Evolutionary conservation across 169 alveolate genomes (phyloP).

Genomic region (Plasmodium knowlesi): DNA sequence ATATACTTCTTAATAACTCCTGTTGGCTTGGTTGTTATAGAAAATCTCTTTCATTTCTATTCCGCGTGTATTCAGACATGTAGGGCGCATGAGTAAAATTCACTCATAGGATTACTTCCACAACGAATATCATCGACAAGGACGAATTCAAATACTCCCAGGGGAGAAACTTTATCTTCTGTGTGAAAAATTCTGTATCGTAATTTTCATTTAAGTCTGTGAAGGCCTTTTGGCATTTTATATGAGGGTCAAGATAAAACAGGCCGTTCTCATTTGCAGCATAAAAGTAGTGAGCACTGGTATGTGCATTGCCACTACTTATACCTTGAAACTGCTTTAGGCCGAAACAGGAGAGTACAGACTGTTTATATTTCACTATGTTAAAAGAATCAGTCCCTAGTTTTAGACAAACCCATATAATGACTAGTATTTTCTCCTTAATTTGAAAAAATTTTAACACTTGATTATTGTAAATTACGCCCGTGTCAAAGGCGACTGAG

Average conservation of each 20-base stretch:
- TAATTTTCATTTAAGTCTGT: constrained; percentile 17
- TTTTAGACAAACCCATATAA: constrained; percentile 70
- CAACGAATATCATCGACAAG: constrained; percentile 33
- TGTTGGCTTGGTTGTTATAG: background rate
- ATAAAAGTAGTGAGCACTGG: constrained; percentile 77
- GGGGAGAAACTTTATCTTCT: constrained; percentile 36
- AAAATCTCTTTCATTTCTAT: background rate
- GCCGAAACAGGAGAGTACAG: constrained; percentile 68
- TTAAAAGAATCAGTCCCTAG: constrained; percentile 50
- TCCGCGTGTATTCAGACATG: background rate
- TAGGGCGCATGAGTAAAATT: background rate
- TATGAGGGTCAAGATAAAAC: constrained; percentile 79
- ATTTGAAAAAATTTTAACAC: constrained; percentile 68
- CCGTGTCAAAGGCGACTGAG: constrained; percentile 62
- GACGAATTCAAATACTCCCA: constrained; percentile 72
- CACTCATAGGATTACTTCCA: constrained; percentile 2
- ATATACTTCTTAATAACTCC: background rate
- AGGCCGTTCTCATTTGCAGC: constrained; percentile 74
- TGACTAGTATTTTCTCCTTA: constrained; percentile 37
- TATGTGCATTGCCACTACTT: constrained; percentile 75
- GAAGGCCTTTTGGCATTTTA: constrained; percentile 74
- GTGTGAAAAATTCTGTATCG: constrained; percentile 30
- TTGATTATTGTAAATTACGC: constrained; percentile 44
- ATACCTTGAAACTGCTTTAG: constrained; percentile 78
- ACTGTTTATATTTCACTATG: constrained; percentile 59